These are phyloP conservation scores for Eucalyptus curtisii DNA, from an alignment of 345 rosid genomes.

Conservation along the genomic window DNA sequence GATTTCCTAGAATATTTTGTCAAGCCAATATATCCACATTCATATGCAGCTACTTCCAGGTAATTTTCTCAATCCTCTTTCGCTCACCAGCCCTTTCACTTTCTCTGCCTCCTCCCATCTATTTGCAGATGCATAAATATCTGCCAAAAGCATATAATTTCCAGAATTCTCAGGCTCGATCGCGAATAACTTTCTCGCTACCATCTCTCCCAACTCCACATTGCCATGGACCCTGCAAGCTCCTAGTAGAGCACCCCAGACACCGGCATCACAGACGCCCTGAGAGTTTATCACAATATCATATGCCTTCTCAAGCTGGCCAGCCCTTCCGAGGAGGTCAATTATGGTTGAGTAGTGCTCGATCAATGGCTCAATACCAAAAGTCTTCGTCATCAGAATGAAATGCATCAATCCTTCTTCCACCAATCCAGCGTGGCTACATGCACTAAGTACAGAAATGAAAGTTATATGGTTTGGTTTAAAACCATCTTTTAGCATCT, in stretches of 20 bases:
- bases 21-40: background rate
- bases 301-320: slow-evolving; percentile 42
- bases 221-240: slow-evolving; percentile 42
- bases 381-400: slow-evolving; percentile 16
- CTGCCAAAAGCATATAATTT: slow-evolving; percentile 39
- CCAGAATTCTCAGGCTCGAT: slow-evolving; percentile 42
- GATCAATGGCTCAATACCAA: slow-evolving; percentile 12
- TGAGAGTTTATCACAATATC: slow-evolving; percentile 13
- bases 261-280: slow-evolving; percentile 21
- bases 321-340: slow-evolving; percentile 44
- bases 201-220: slow-evolving; percentile 36
- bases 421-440: slow-evolving; percentile 43
- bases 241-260: slow-evolving; percentile 52
- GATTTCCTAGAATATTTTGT: background rate
- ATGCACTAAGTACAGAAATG: slow-evolving; percentile 28
- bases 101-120: slow-evolving; percentile 49
- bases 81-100: slow-evolving; percentile 24
- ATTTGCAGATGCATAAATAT: slow-evolving; percentile 34
- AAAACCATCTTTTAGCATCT: slow-evolving; percentile 33
- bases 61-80: slow-evolving; percentile 16
- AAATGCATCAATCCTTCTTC: slow-evolving; percentile 37
- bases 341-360: slow-evolving; percentile 51
- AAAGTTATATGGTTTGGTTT: slow-evolving; percentile 44
- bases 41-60: slow-evolving; percentile 46
- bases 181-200: slow-evolving; percentile 29